These are phyloP conservation scores for Truncatella angustata DNA, from an alignment of 2,329 filamentous ascomycete genomes.

Conservation along the genomic window DNA sequence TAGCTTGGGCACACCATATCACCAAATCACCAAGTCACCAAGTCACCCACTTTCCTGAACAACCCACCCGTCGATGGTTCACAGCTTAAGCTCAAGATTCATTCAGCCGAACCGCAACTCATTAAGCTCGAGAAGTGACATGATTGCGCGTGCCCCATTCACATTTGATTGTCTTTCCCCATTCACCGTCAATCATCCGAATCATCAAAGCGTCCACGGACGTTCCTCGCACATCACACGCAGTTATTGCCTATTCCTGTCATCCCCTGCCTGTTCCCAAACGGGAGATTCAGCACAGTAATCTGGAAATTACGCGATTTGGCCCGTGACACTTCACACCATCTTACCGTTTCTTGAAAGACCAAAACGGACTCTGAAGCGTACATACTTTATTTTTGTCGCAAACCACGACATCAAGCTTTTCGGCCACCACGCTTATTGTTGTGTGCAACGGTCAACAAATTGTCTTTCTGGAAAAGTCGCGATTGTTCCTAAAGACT, in stretches of 20 bases:
- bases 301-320: constrained; percentile 8
- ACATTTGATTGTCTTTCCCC: background rate
- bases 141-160: background rate
- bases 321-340: background rate
- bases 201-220: background rate
- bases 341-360: background rate
- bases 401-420: background rate
- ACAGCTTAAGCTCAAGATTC: background rate
- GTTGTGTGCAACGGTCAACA: too few species aligned
- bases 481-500: background rate
- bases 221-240: background rate
- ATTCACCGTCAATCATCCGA: background rate
- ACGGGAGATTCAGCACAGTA: background rate
- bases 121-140: background rate
- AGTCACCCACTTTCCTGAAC: background rate
- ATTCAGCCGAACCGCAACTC: background rate
- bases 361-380: background rate
- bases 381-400: background rate
- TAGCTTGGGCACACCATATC: background rate
- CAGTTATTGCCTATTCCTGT: too few species aligned
- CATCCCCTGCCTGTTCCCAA: constrained; percentile 3
- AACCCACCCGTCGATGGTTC: background rate
- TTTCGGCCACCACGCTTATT: too few species aligned
- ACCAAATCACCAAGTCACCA: background rate
- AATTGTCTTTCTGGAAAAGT: too few species aligned